Evolutionary conservation across 2,329 filamentous ascomycete species (phyloP).

Genomic region (Aspergillus sp.): DNA sequence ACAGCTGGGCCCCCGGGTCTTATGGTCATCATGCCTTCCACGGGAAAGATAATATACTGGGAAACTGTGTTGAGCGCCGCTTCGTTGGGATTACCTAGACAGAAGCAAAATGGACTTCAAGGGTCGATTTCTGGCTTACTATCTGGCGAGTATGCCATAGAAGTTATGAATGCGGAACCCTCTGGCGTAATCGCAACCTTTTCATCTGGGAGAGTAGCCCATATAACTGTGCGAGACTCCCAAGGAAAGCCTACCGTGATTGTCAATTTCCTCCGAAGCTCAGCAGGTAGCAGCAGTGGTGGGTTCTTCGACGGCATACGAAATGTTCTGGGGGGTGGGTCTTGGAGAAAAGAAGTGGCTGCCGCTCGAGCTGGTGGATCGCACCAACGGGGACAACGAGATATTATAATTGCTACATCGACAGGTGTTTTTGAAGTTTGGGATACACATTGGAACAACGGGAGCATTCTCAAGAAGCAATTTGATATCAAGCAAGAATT

Average conservation of each 20-base stretch:
- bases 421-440: constrained; percentile 77
- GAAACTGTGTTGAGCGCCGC: constrained; percentile 89
- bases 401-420: constrained; percentile 72
- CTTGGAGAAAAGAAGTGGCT: constrained; percentile 70
- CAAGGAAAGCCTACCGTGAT: constrained; percentile 80
- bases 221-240: constrained; percentile 77
- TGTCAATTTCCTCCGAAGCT: constrained; percentile 68
- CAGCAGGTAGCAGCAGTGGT: constrained; percentile 50
- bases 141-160: constrained; percentile 70
- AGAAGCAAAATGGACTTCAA: constrained; percentile 76
- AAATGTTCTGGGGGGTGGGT: constrained; percentile 65
- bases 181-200: constrained; percentile 82
- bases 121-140: constrained; percentile 68
- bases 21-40: constrained; percentile 77
- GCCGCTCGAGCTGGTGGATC: constrained; percentile 72
- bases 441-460: constrained; percentile 84
- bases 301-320: constrained; percentile 80
- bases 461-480: constrained; percentile 69
- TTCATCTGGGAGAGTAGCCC: constrained; percentile 79
- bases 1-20: constrained; percentile 79
- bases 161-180: constrained; percentile 78
- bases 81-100: constrained; percentile 75
- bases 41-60: constrained; percentile 87
- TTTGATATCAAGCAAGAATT: constrained; percentile 65
- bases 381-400: constrained; percentile 73